Base-by-base conservation (phyloP, 495 filamentous ascomycete genomes). In the Bombardia bombarda region DNA sequence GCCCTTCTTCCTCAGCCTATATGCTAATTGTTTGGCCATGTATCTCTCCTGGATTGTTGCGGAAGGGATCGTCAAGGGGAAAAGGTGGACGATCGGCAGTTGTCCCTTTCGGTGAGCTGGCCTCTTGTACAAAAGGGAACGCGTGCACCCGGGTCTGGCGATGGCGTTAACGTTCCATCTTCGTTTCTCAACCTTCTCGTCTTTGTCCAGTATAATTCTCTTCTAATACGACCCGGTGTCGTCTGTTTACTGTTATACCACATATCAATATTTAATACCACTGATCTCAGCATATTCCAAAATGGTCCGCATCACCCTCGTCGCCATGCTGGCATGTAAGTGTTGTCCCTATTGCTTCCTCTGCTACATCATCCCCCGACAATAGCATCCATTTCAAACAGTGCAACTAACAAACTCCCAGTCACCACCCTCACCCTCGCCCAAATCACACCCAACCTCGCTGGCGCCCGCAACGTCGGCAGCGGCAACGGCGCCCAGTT, bases 401-500 rank as follows among this genome's bases (percentile, higher is more conserved):
- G 14, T 40, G 2, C 26, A 8, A 13, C 6, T 13, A 2, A 32
- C 12, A 7, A 22, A 67, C 62, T 64, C 28, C 57, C 60, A 46
- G 28, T 59, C 23, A 33, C 57, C 38, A 48, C 56, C 35, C 42
- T 58, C 20, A 50, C 57, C 34, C 40, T 58, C 22, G 59, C 58
- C 34, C 51, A 52, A 32, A 52, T 66, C 43, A 66, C 58, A 2
- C 66, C 66, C 35, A 69, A 67, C 53, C 55, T 63, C 45, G 63
- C 64, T 14, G 63, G 62, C 24, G 60, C 64, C 36, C 55, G 56
- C 38, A 55, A 79, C 51, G 73, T 77, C 41, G 74, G 74, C 23
- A 57, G 65, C 40, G 74, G 71, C 41, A 66, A 66, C 32, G 72
- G 63, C 14, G 45, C 58, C 16, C 72, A 76, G 52, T 78, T 74